phyloP scores from a whole-genome alignment of 2,329 filamentous ascomycete genomes.

The Colletotrichum simmondsii region DNA sequence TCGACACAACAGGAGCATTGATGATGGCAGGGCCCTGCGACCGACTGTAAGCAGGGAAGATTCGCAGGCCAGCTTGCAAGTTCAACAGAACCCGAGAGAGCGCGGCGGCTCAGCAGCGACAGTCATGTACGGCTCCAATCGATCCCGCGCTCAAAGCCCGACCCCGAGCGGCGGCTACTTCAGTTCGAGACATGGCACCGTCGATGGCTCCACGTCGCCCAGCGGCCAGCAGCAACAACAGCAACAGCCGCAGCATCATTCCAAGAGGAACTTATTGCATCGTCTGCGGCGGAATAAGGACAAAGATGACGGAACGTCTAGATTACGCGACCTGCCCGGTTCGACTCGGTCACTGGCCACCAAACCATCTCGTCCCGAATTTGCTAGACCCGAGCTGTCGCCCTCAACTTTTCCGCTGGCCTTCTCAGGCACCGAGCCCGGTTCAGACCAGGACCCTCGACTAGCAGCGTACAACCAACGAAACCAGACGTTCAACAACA shows the following conservation, averaged over 20 bases:
- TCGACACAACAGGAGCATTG: slow-evolving; percentile 77
- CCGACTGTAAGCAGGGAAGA: slow-evolving; percentile 84
- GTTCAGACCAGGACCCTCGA: slow-evolving; percentile 43
- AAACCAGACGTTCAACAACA: slow-evolving; percentile 70
- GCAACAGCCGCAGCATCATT: slow-evolving; percentile 48
- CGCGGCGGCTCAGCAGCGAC: slow-evolving; percentile 55
- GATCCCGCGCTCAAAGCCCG: slow-evolving; percentile 80
- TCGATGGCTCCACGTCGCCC: slow-evolving; percentile 70
- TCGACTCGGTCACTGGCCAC: slow-evolving; percentile 65
- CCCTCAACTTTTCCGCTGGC: slow-evolving; percentile 49
- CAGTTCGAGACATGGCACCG: slow-evolving; percentile 60
- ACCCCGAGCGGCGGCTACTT: slow-evolving; percentile 75
- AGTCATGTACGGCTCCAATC: slow-evolving; percentile 54
- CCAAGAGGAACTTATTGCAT: slow-evolving; percentile 59
- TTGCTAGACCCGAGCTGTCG: slow-evolving; percentile 51
- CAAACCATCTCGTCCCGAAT: slow-evolving; percentile 61
- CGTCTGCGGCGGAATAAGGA: slow-evolving; percentile 63
- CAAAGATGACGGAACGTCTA: slow-evolving; percentile 62
- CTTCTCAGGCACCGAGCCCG: slow-evolving; percentile 41
- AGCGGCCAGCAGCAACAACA: slow-evolving; percentile 42
- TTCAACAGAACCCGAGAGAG: slow-evolving; percentile 58
- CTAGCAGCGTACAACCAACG: slow-evolving; percentile 40
- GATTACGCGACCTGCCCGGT: slow-evolving; percentile 59
- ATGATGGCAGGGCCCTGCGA: slow-evolving; percentile 73
- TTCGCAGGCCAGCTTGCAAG: slow-evolving; percentile 61